Evolutionary conservation across 306 rosid species (phyloP), one percentile per base, ranked within the genome.

Genomic region (Senna siamea): DNA sequence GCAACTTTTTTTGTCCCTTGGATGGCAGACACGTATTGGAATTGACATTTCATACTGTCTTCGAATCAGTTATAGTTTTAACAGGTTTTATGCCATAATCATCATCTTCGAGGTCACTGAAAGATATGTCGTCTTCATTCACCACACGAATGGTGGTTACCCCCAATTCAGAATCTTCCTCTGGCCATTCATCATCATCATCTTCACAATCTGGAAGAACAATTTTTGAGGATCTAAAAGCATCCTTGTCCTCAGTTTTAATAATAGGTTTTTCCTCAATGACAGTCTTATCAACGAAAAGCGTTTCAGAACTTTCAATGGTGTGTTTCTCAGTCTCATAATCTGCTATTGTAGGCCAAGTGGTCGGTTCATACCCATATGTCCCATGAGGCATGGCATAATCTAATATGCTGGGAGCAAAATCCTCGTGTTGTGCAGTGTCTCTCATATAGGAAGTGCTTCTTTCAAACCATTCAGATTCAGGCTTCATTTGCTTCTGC

Each of bases 81-180:
- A 81, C 58, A 35, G 85, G 85, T 70, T 85, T 79, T 60, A 77
- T 75, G 62, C 84, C 90, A 86, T 64, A 77, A 59, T 89, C 90
- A 66, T 91, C 98, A 56, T 93, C 92, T 81, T 93, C 98, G 0
- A 93, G 93, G 75, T 93, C 98, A 35, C 97, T 93, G 78, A 93
- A 93, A 66, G 98, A 93, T 82, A 93, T 93, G 71, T 93, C 98
- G 26, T 93, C 98, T 81, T 85, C 97, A 74, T 91, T 80, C 68
- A 76, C 85, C 19, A 74, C 9, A 50, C 79, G 66, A 17, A 74
- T 66, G 61, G 77, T 63, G 5, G 72, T 69, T 84, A 79, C 93
- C 35, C 80, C 89, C 10, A 82, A 74, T 13, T 90, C 98, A 78
- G 76, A 83, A 85, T 83, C 97, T 61, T 89, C 97, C 85, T 91